Evolutionary conservation across 2,329 filamentous ascomycete species (phyloP).

Genomic region (Arthroderma uncinatum): DNA sequence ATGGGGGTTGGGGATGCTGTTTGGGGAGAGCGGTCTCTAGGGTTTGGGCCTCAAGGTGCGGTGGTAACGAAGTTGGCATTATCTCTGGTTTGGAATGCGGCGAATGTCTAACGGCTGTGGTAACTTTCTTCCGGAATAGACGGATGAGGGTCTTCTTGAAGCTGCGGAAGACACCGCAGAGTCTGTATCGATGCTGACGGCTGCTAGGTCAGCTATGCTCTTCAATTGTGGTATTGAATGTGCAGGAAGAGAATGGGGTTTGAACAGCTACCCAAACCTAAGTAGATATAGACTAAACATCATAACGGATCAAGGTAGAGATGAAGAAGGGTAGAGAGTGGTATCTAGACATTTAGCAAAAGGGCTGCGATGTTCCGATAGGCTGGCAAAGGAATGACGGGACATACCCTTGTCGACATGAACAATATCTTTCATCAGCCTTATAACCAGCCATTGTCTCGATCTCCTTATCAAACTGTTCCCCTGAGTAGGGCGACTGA

Average conservation of each 20-base stretch:
- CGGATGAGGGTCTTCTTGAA: background rate
- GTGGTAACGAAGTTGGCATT: background rate
- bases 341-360: background rate
- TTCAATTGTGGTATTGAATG: background rate
- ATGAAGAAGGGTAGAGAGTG: background rate
- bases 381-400: background rate
- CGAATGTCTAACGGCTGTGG: background rate
- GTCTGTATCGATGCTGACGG: background rate
- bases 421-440: background rate
- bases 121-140: background rate
- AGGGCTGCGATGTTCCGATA: background rate
- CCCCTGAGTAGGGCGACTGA: background rate
- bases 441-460: background rate
- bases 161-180: background rate
- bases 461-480: background rate
- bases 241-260: background rate
- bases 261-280: background rate
- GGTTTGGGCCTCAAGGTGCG: background rate
- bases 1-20: background rate
- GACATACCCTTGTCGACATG: background rate
- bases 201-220: background rate
- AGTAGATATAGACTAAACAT: background rate
- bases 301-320: background rate
- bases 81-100: background rate
- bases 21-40: background rate